Evolutionary conservation across 2,329 filamentous ascomycete species (phyloP), one percentile per base, ranked within the genome.

Genomic region (Fusarium incarnatum): DNA sequence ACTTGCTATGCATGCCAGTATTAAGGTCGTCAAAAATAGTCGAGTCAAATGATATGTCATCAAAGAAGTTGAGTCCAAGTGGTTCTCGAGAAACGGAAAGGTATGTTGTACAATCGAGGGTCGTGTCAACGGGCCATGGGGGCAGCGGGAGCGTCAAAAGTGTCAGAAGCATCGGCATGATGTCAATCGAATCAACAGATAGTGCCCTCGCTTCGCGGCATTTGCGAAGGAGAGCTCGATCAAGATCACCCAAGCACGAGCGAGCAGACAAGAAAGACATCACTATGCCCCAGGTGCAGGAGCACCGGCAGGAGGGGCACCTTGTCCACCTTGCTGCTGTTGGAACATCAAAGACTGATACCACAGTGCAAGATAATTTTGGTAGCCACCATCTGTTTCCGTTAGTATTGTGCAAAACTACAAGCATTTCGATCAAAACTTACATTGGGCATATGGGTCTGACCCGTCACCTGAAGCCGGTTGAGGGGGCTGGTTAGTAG

Each of bases 321-420:
- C 79, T 72, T 81, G 76, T 66, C 80, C 79, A 64, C 79, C 78
- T 69, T 79, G 77, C 56, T 82, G 81, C 64, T 81, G 82, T 73
- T 83, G 81, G 68, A 81, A 81, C 77, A 83, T 79, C 76, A 86
- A 75, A 30, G 91, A 92, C 76, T 92, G 90, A 81, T 94, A 94
- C 92, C 92, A 96, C 73, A 94, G 85, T 42, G 91, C 88, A 63
- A 94, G 81, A 78, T 95, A 96, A 73, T 91, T 91, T 74, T 94
- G 87, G 79, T 95, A 95, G 65, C 93, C 93, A 71, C 93, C 93
- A 81, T 94, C 88, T 90, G 64, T 68, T 78, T 78, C 72, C 15
- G 22, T 56, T 47, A 58, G 60, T 12, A 30, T 27, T 12, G 15
- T 27, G 22, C 18, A 22, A 44, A 20, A 6, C 32, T 23, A 15